Evolutionary conservation across 2,329 filamentous ascomycete genomes (phyloP), one percentile per base, ranked within the genome.

Genomic region (Colletotrichum siamense): DNA sequence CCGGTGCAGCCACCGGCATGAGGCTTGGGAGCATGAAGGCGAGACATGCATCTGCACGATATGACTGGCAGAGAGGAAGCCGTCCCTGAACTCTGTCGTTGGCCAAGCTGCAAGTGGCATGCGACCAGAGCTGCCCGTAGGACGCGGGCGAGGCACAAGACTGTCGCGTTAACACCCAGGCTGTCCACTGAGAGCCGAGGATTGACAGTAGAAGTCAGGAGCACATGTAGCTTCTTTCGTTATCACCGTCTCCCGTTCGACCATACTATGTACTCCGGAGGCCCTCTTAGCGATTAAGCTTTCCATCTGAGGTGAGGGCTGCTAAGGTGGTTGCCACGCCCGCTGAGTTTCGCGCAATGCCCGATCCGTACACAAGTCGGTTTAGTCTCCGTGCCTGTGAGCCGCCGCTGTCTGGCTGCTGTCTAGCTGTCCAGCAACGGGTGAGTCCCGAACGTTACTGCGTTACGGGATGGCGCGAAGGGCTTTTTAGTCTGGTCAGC

Each of bases 281-380:
- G 49, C 34, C 63, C 64, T 28, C 24, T 55, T 59, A 18, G 26
- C 63, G 24, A 65, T 76, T 68, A 76, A 73, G 64, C 70, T 76
- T 76, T 76, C 44, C 70, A 65, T 65, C 55, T 49, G 69, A 75
- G 62, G 63, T 61, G 70, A 57, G 49, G 49, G 59, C 57, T 55
- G 55, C 28, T 69, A 44, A 22, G 68, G 69, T 71, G 62, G 57
- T 52, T 62, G 65, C 59, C 65, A 69, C 74, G 64, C 70, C 74
- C 64, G 57, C 64, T 66, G 39, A 55, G 73, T 69, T 73, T 76
- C 57, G 59, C 64, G 70, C 70, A 76, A 69, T 73, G 74, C 70
- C 70, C 74, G 74, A 64, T 65, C 44, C 44, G 64, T 62, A 75
- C 64, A 70, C 61, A 61, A 44, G 32, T n/a, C 13, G 73, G 57